These are phyloP conservation scores for Linnemannia schmuckeri DNA, from an alignment of 192 early-diverging fungal genomes.

Conservation along the genomic window DNA sequence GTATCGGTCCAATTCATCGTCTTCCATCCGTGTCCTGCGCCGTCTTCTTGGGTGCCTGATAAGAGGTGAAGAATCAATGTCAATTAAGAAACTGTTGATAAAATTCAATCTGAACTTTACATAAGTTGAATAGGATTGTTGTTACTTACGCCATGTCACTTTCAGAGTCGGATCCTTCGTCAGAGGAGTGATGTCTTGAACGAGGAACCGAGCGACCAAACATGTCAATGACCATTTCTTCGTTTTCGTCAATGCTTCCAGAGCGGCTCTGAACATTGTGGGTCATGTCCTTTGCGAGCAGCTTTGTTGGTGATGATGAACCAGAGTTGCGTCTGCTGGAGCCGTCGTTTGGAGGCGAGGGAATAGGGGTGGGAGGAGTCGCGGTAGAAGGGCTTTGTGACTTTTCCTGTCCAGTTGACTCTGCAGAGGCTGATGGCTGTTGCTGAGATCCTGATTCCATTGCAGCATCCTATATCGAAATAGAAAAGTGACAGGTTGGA, in stretches of 20 bases:
- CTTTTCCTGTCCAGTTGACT: background rate
- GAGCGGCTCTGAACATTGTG: constrained; percentile 44
- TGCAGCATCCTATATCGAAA: background rate
- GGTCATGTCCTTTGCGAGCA: constrained; percentile 44
- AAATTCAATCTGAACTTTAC: background rate
- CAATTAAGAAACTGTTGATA: background rate
- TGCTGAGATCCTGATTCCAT: background rate
- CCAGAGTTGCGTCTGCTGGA: constrained; percentile 20
- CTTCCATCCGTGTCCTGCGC: constrained; percentile 38
- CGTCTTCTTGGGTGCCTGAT: constrained; percentile 31
- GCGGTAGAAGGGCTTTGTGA: background rate
- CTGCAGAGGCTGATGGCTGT: background rate
- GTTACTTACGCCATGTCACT: constrained; percentile 33
- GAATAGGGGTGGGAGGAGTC: constrained; percentile 36
- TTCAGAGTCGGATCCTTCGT: constrained; percentile 45
- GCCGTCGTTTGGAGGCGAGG: constrained; percentile 24
- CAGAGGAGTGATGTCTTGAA: constrained; percentile 45
- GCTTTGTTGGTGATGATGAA: background rate
- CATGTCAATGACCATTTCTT: constrained; percentile 51
- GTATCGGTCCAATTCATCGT: constrained; percentile 23
- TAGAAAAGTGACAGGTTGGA: background rate
- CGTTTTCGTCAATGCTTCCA: constrained; percentile 46
- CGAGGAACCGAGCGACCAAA: constrained; percentile 52
- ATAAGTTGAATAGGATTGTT: background rate
- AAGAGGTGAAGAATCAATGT: background rate